Evolutionary conservation across 2,329 filamentous ascomycete genomes (phyloP).

Genomic region (Cercospora citrullina): DNA sequence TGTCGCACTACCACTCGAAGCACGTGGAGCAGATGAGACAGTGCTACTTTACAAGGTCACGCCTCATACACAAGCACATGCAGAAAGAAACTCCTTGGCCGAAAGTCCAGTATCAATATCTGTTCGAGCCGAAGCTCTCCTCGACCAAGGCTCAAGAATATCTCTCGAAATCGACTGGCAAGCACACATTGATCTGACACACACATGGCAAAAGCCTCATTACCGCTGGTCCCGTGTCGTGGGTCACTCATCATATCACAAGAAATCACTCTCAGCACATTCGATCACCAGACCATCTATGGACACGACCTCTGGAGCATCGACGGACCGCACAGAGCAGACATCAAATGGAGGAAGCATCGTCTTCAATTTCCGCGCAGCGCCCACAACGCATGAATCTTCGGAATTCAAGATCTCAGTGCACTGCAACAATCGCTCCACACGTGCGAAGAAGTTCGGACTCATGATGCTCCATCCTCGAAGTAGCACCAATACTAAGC

Average conservation of each 20-base stretch:
- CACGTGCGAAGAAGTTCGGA: constrained; percentile 65
- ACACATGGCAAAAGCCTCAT: constrained; percentile 18
- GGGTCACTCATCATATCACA: constrained; percentile 22
- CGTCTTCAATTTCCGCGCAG: constrained; percentile 71
- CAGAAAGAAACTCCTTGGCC: background rate
- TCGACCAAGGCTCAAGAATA: constrained; percentile 29
- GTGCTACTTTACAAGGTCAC: constrained; percentile 66
- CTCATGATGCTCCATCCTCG: constrained; percentile 50
- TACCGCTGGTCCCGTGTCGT: constrained; percentile 35
- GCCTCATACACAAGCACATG: background rate
- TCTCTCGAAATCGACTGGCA: constrained; percentile 32
- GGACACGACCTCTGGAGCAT: constrained; percentile 6
- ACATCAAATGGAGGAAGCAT: constrained; percentile 51
- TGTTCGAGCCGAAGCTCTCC: constrained; percentile 25
- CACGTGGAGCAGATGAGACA: constrained; percentile 68
- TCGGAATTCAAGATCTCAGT: constrained; percentile 71
- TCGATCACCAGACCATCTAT: constrained; percentile 14
- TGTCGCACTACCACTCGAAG: constrained; percentile 26
- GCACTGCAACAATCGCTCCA: constrained; percentile 72
- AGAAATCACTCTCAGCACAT: constrained; percentile 17
- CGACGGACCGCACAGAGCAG: background rate
- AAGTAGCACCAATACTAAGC: background rate
- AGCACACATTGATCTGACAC: constrained; percentile 28
- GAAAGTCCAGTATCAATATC: constrained; percentile 20
- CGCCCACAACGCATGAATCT: constrained; percentile 60